Conservation (phyloP, 176 grass and related monocot genomes). For the Rhynchospora pubera region DNA sequence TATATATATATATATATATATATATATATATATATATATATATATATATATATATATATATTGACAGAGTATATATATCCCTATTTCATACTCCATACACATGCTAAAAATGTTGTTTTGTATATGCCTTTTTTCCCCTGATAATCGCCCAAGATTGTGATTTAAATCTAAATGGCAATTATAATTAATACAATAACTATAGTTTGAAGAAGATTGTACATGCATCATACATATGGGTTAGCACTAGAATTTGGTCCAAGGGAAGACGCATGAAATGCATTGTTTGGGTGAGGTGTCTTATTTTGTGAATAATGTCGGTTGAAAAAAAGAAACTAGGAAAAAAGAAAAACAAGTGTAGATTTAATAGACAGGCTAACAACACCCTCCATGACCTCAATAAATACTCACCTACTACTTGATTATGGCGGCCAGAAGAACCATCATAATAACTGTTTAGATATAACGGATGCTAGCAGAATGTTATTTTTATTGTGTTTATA, state of each 20-base stretch:
- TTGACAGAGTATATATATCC: too few relatives aligned
- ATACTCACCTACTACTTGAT: constrained; percentile 6
- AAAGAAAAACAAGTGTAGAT: neutral
- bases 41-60: too few relatives aligned
- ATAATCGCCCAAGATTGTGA: neutral
- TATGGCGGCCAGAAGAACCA: constrained; percentile 3
- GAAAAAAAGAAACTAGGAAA: constrained; percentile 6
- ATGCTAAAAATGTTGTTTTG: too few relatives aligned
- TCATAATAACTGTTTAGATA: constrained; percentile 7
- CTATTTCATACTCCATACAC: too few relatives aligned
- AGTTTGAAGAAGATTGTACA: neutral
- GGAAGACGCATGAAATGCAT: neutral
- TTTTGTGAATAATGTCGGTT: constrained; percentile 7
- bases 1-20: too few relatives aligned
- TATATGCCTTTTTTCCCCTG: too few relatives aligned
- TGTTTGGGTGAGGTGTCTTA: constrained; percentile 20
- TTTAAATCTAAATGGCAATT: neutral
- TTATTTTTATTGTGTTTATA: constrained; percentile 5
- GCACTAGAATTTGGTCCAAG: neutral
- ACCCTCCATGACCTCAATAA: constrained; percentile 16
- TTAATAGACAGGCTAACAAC: constrained; percentile 22
- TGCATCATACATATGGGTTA: neutral
- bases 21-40: too few relatives aligned
- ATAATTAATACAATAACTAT: neutral
- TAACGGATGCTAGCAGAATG: neutral